phyloP scores from a whole-genome alignment of 2,329 filamentous ascomycete genomes.

The Phyllachora maydis region DNA sequence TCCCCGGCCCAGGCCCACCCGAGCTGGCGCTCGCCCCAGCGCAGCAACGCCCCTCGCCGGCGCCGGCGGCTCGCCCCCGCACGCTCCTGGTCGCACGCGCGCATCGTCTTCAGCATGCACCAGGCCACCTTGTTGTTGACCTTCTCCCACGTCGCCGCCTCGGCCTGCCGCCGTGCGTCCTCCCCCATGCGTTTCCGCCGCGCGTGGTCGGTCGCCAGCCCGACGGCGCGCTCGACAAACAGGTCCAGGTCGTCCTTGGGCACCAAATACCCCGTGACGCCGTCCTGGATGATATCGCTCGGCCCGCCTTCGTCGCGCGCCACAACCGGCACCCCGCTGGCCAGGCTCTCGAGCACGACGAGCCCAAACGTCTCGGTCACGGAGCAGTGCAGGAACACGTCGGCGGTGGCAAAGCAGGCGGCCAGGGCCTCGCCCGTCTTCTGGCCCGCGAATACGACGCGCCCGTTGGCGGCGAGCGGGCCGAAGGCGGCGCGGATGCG shows the following conservation, averaged over 20 bases:
- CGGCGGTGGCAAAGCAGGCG: slow-evolving; percentile 44
- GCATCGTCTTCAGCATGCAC: slow-evolving; percentile 34
- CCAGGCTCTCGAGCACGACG: slow-evolving; percentile 52
- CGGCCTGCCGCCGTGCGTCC: slow-evolving; percentile 31
- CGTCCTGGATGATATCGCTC: slow-evolving; percentile 42
- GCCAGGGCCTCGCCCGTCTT: slow-evolving; percentile 38
- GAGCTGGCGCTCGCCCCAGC: slow-evolving; percentile 6
- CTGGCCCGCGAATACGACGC: slow-evolving; percentile 47
- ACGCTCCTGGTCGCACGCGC: slow-evolving; percentile 15
- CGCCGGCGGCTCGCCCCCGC: background rate
- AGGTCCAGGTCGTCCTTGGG: slow-evolving; percentile 33
- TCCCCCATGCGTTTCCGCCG: slow-evolving; percentile 22
- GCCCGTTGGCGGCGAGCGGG: slow-evolving; percentile 20
- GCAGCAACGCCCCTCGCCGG: background rate
- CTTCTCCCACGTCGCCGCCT: slow-evolving; percentile 48
- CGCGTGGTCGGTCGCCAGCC: slow-evolving; percentile 21
- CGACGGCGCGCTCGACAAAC: slow-evolving; percentile 32
- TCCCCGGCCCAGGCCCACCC: slow-evolving; percentile 22
- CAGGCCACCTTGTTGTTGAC: slow-evolving; percentile 51
- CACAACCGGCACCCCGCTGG: slow-evolving; percentile 46
- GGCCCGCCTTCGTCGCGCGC: slow-evolving; percentile 50
- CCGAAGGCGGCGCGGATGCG: slow-evolving; percentile 40
- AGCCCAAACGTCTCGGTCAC: slow-evolving; percentile 53
- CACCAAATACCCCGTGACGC: slow-evolving; percentile 37
- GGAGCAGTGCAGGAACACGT: slow-evolving; percentile 52